Percentiles rank a stretch among this genome's conserved stretches.
Conservation (phyloP, 129 eudicot genomes). For the Silybum marianum region DNA sequence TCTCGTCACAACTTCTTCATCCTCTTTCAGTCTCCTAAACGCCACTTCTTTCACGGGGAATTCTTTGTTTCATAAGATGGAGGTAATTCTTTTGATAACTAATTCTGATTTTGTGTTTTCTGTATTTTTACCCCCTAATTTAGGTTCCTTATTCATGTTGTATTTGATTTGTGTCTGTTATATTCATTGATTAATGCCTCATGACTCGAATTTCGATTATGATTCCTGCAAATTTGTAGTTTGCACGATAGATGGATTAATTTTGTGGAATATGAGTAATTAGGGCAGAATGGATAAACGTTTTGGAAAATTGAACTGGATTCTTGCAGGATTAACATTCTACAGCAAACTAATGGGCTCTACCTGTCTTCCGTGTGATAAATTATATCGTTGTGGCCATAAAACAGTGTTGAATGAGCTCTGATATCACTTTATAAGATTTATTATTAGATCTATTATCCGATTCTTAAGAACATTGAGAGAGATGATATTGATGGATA, state of each 20-base stretch:
- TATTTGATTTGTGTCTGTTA: background rate
- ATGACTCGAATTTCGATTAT: background rate
- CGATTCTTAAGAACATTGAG: too few relatives aligned
- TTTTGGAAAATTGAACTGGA: background rate
- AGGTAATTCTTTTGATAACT: constrained; percentile 38
- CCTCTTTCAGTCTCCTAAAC: constrained; percentile 15
- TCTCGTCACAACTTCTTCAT: constrained; percentile 7
- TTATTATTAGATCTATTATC: too few relatives aligned
- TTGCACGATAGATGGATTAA: background rate
- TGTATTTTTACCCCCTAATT: background rate
- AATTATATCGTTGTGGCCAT: background rate
- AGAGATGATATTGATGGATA: background rate
- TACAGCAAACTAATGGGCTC: background rate
- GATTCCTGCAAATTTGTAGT: constrained; percentile 2
- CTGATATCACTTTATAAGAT: too few relatives aligned
- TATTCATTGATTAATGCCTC: background rate
- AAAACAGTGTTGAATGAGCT: background rate
- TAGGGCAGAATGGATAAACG: background rate
- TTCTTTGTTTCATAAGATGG: constrained; percentile 61
- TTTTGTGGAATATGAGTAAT: constrained; percentile 9
- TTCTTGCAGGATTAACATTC: background rate
- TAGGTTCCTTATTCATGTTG: background rate
- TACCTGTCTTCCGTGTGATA: background rate
- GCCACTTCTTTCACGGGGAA: constrained; percentile 55
- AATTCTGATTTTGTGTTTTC: constrained; percentile 6